phyloP scores from a whole-genome alignment of 164 flowering plant species.

The Dillenia suffruticosa region DNA sequence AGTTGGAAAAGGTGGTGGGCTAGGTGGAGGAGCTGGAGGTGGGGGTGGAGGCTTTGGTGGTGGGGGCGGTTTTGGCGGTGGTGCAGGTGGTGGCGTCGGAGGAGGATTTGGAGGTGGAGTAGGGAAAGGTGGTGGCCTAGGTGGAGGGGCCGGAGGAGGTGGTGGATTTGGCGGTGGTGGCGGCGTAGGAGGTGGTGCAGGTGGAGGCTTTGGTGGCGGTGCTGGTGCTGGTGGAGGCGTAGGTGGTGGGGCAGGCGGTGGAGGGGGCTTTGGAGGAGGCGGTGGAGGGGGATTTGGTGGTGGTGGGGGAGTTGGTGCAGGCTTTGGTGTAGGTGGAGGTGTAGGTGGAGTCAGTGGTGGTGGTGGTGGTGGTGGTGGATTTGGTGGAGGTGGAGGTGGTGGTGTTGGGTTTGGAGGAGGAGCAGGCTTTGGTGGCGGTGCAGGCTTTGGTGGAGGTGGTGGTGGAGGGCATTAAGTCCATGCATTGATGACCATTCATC shows the following conservation, averaged over 20 bases:
- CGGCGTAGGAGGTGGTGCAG: background rate
- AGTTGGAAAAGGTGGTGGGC: no score
- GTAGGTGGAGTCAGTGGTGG: conserved; percentile 6
- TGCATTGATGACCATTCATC: no score
- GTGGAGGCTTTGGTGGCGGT: background rate
- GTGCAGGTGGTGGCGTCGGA: background rate
- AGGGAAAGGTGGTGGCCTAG: background rate
- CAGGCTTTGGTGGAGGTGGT: no score
- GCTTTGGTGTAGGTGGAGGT: background rate
- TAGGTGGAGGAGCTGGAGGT: no score
- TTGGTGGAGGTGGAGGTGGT: conserved; percentile 5
- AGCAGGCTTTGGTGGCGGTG: background rate
- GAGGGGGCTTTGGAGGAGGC: conserved; percentile 1
- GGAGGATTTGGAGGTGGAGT: background rate
- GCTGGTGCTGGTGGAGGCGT: background rate
- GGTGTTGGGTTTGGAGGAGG: background rate
- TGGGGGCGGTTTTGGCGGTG: no score
- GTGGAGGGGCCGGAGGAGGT: no score
- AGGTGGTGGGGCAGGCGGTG: background rate
- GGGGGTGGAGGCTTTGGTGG: no score
- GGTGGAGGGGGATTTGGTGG: background rate
- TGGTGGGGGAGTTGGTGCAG: conserved; percentile 3
- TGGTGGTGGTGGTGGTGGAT: background rate
- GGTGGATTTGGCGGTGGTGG: no score
- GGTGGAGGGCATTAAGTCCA: no score